Conservation (phyloP, 1,139 yeast genomes). For the Zygosaccharomyces sapae region DNA sequence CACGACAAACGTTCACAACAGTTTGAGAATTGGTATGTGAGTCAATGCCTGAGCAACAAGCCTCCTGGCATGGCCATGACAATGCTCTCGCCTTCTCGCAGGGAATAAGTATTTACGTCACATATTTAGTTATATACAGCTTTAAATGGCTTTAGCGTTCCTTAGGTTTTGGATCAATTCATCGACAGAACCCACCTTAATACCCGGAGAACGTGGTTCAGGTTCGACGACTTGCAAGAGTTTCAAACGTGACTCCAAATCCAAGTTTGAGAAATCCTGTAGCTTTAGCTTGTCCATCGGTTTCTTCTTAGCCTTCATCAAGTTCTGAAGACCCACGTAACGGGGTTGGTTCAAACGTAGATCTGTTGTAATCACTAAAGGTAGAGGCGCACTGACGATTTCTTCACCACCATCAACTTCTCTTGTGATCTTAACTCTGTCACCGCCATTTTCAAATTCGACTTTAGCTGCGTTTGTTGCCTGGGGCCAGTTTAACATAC, state of each 20-base stretch:
- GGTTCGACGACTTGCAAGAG: conserved; percentile 80
- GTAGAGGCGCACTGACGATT: conserved; percentile 70
- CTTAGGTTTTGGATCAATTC: conserved; percentile 76
- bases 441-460: conserved; percentile 45
- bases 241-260: conserved; percentile 60
- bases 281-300: conserved; percentile 66
- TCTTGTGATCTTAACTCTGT: conserved; percentile 69
- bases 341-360: conserved; percentile 91
- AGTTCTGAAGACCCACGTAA: conserved; percentile 86
- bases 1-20: conserved; percentile 16
- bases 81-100: conserved; percentile 27
- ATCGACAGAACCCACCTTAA: conserved; percentile 74
- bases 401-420: conserved; percentile 96
- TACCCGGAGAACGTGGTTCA: conserved; percentile 73
- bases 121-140: not conserved
- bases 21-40: conserved; percentile 31
- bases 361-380: conserved; percentile 86
- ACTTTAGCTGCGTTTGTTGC: conserved; percentile 95
- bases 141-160: conserved; percentile 55
- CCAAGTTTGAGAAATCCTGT: conserved; percentile 62
- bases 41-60: conserved; percentile 25
- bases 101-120: conserved; percentile 3
- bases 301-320: conserved; percentile 98
- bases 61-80: conserved; percentile 32
- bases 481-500: conserved; percentile 93